phyloP scores from a whole-genome alignment of 192 early-diverging fungal genomes.

The Backusella luteola region DNA sequence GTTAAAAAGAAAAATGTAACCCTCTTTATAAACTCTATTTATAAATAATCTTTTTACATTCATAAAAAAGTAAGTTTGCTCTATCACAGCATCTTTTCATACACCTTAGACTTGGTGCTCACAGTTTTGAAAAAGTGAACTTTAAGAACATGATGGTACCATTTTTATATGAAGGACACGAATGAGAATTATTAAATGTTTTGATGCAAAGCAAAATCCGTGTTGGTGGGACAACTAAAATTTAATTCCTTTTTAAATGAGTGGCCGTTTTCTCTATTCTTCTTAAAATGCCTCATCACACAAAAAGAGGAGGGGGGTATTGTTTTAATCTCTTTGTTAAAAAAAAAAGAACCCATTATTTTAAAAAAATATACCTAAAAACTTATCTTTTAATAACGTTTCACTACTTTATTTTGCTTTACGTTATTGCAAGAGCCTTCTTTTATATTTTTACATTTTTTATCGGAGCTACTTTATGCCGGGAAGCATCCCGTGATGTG shows the following conservation, averaged over 20 bases:
- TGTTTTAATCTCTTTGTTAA: not conserved
- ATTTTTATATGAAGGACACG: not conserved
- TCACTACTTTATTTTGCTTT: not conserved
- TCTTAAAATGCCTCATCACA: not conserved
- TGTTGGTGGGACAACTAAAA: slow-evolving; percentile 2
- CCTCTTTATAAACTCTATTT: not conserved
- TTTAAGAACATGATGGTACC: not conserved
- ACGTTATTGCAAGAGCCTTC: not conserved
- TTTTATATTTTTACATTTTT: not conserved
- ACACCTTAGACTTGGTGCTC: not conserved
- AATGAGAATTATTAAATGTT: not conserved
- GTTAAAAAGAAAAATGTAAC: not conserved
- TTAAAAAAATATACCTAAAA: not conserved
- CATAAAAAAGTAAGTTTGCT: not conserved
- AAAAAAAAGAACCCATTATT: not conserved
- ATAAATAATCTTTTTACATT: not conserved
- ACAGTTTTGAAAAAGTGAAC: not conserved
- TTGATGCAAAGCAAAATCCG: not conserved
- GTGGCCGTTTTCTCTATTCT: not conserved
- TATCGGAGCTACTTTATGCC: not conserved
- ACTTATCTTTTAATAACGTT: not conserved
- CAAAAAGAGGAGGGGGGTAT: not conserved
- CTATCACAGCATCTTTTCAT: not conserved
- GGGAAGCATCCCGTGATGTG: not conserved
- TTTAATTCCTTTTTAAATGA: not conserved